Evolutionary conservation across 2,329 filamentous ascomycete genomes (phyloP), one percentile per base, ranked within the genome.

Genomic region (Trichoderma brevicompactum): DNA sequence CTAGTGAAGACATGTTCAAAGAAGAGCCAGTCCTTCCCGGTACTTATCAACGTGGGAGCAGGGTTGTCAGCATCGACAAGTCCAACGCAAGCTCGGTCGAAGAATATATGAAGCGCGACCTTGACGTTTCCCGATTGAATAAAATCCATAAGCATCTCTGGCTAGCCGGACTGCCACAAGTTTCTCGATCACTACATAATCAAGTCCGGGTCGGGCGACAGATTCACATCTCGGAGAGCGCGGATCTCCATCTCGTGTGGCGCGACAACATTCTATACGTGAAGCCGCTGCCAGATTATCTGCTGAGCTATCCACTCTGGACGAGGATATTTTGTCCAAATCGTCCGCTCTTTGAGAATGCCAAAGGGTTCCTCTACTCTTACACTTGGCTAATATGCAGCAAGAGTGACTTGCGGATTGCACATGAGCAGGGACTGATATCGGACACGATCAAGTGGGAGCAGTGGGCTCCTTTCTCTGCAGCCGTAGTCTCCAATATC

Each of bases 61-160:
- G 34, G 0, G 10, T 63, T 4, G 13, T 46, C 8, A 36, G 32
- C 49, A 54, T 63, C 49, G 13, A 54, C 28, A 54, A 44, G 13
- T 15, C n/a, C 15, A 38, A 54, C 2, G 2, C 3, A 1, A 7
- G 1, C 17, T 44, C 60, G 0, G 1, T 54, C 3, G 15, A 54
- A 13, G 0, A 5, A 1, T 63, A 53, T 8, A n/a, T 63, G 2
- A 9, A 15, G 17, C 3, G 41, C 49, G 49, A 63, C 17, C 60
- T 63, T 28, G 60, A 63, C 10, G 60, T 63, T 7, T 12, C 38
- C 2, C 49, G 49, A 2, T n/a, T 63, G 5, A 63, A 63, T 2
- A 2, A 28, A 38, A 63, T 63, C 28, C 60, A 63, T 40, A 63
- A 63, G 9, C 60, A 63, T 5, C 60, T 63, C 19, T 63, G 60